Conservation (phyloP, 1,284 basidiomycete species). For the Heimioporus punctisporus region DNA sequence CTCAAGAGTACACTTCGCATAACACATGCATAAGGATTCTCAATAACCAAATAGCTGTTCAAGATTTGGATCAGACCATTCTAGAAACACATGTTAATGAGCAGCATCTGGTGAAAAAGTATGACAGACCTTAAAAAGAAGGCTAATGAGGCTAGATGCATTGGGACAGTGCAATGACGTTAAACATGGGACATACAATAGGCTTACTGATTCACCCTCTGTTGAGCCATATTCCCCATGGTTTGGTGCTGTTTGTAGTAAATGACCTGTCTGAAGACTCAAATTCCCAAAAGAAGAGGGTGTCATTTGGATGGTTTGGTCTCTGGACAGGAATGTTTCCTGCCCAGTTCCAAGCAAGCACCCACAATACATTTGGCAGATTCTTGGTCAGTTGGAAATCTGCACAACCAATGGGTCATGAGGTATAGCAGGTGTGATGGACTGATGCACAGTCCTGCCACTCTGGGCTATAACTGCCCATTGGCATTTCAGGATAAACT, state of each 20-base stretch:
- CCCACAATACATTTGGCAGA: constrained; percentile 68
- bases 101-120: background rate
- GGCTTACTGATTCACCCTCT: constrained; percentile 51
- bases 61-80: constrained; percentile 68
- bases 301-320: constrained; percentile 67
- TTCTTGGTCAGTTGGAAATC: constrained; percentile 57
- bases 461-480: constrained; percentile 50
- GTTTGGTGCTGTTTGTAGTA: constrained; percentile 46
- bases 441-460: constrained; percentile 63
- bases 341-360: constrained; percentile 57
- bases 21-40: constrained; percentile 48
- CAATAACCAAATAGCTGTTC: constrained; percentile 45
- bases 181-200: background rate
- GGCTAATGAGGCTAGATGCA: constrained; percentile 65
- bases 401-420: constrained; percentile 19
- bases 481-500: constrained; percentile 33
- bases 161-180: constrained; percentile 50
- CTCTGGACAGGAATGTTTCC: constrained; percentile 71
- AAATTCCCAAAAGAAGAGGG: constrained; percentile 74
- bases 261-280: constrained; percentile 65
- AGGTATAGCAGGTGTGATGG: background rate
- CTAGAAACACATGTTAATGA: constrained; percentile 31
- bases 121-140: constrained; percentile 59
- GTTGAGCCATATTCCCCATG: constrained; percentile 79
- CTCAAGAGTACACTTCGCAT: too few relatives aligned